These are phyloP conservation scores for Trichoderma arundinaceum DNA, from an alignment of 2,329 filamentous ascomycete genomes.

Conservation along the genomic window DNA sequence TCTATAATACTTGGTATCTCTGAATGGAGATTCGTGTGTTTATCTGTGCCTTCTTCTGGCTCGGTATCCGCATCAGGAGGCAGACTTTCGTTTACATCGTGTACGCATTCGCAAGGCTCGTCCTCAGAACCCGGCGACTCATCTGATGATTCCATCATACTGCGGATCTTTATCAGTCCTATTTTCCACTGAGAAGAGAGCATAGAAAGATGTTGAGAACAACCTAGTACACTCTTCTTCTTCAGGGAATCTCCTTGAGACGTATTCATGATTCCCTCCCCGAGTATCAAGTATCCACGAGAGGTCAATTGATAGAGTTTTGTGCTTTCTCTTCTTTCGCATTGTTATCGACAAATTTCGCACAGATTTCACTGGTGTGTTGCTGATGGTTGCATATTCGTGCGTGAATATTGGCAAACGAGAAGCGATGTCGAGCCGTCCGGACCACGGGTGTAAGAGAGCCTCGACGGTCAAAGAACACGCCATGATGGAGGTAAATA, in stretches of 20 bases:
- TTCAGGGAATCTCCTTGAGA: not conserved
- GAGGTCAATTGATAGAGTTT: not conserved
- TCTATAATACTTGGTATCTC: not conserved
- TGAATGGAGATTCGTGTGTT: not conserved
- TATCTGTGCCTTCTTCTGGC: not conserved
- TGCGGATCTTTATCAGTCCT: not conserved
- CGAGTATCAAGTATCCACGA: not conserved
- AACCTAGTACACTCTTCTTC: slow-evolving; percentile 2
- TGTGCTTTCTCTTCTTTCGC: not conserved
- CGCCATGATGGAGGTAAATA: not conserved
- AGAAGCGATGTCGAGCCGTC: not conserved
- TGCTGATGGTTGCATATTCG: not conserved
- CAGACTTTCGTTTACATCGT: not conserved
- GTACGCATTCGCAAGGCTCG: not conserved
- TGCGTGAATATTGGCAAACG: not conserved
- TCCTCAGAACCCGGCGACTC: not conserved
- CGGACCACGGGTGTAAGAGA: slow-evolving; percentile 20
- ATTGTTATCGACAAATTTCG: not conserved
- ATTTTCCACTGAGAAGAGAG: not conserved
- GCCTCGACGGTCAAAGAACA: slow-evolving; percentile 11
- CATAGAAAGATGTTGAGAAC: not conserved
- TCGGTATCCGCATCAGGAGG: not conserved
- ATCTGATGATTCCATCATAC: not conserved
- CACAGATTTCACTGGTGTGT: not conserved
- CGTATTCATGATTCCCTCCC: not conserved